phyloP scores from a whole-genome alignment of 306 rosid genomes.

The Pachyrhizus erosus region DNA sequence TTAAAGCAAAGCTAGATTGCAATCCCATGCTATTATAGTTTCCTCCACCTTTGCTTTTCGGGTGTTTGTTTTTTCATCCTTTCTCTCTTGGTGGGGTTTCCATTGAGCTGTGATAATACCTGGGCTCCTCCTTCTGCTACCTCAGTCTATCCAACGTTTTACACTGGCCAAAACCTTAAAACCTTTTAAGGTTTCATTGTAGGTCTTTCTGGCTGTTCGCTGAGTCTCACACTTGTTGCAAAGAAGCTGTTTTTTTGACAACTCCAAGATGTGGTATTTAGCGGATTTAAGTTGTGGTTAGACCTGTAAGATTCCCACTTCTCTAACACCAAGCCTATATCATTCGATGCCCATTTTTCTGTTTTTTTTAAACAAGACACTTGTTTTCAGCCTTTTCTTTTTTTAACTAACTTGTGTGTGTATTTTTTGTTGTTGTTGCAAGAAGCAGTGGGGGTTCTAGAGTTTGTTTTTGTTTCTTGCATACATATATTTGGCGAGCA shows the following conservation, averaged over 20 bases:
- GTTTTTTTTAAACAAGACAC: not conserved
- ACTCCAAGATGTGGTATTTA: conserved; percentile 38
- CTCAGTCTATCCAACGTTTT: not conserved
- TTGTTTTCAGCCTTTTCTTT: not conserved
- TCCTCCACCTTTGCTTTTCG: conserved; percentile 42
- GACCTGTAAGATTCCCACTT: not conserved
- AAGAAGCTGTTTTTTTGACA: conserved; percentile 10
- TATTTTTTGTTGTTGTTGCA: conserved; percentile 29
- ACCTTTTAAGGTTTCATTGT: conserved; percentile 28
- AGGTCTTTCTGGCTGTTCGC: not conserved
- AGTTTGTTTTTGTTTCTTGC: not conserved
- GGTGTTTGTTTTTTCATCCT: not conserved
- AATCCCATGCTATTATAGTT: conserved; percentile 63
- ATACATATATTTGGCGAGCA: conserved; percentile 9
- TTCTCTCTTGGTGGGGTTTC: conserved; percentile 45
- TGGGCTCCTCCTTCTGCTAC: not conserved
- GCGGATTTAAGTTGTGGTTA: conserved; percentile 49
- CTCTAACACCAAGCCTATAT: not conserved
- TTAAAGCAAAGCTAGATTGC: conserved; percentile 52
- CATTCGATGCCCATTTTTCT: not conserved
- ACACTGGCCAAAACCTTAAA: not conserved
- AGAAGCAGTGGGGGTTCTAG: conserved; percentile 25
- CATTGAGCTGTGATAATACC: conserved; percentile 31
- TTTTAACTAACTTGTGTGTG: not conserved
- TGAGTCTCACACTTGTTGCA: not conserved